Evolutionary conservation across 116 monocot species (phyloP), one percentile per base, ranked within the genome.

Genomic region (Iris pallida): DNA sequence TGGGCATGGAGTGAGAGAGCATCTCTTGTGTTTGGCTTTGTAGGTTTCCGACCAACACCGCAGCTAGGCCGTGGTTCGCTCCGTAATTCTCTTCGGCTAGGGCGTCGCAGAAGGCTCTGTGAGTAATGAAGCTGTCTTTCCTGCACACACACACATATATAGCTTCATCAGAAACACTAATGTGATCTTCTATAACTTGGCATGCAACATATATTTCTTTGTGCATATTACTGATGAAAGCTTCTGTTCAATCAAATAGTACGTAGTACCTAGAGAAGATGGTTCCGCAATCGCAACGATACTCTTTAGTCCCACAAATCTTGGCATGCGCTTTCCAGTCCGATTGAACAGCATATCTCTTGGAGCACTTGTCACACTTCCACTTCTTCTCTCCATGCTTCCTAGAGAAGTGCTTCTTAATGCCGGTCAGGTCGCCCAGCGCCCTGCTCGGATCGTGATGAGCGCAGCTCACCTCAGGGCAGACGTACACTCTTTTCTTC

Each of bases 381-480:
- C 83, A 83, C 42, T 79, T 79, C 69, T 83, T 83, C 70, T 80
- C 80, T 4, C 84, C 80, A 19, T 82, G 82, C 55, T 82, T 82
- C 48, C 82, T 69, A 6, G 76, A 82, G 66, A 20, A 82, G 65
- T 82, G 82, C 57, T 82, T 82, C 66, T 82, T 82, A 7, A 82
- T 82, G 45, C 82, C 82, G 2, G 82, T 82, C 47, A 82, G 59
- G 52, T 82, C 82, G 0, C 82, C 82, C 4, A 82, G 57, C 45
- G 82, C 82, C 5, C 77, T 53, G 59, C 69, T 82, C 0, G 82
- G 77, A 14, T 77, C 60, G 42, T 82, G 82, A 65, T 82, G 82
- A 20, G 67, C 43, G 64, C 82, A 82, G 46, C 40, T 84, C 20
- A 63, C 49, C 64, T 84, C 83, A n/a, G 83, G 83, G 65, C 79